Evolutionary conservation across 371 early-diverging fungal genomes (phyloP).

Genomic region (Rhizopus microsporus): DNA sequence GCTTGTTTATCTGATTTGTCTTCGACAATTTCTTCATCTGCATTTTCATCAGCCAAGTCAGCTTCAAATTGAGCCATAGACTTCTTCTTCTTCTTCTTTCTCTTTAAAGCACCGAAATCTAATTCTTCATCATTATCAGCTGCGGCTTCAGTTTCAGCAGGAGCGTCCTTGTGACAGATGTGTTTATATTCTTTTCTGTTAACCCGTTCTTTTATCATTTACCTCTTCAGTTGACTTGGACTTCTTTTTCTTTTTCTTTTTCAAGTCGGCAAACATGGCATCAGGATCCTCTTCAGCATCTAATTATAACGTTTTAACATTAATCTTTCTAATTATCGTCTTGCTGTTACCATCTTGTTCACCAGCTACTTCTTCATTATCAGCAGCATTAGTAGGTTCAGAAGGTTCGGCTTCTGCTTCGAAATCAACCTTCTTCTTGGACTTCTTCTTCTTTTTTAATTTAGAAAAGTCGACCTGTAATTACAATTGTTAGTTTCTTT

Average conservation of each 20-base stretch:
- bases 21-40: constrained; percentile 52
- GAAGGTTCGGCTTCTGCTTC: constrained; percentile 33
- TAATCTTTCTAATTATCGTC: neutral
- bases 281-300: constrained; percentile 63
- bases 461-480: constrained; percentile 52
- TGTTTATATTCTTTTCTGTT: constrained; percentile 3
- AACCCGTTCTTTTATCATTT: constrained; percentile 6
- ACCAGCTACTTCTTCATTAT: constrained; percentile 23
- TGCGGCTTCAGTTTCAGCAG: constrained; percentile 49
- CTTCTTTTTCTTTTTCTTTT: constrained; percentile 93
- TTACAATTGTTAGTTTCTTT: neutral
- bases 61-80: constrained; percentile 84
- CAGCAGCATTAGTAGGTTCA: constrained; percentile 6
- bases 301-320: neutral
- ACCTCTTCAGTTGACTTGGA: constrained; percentile 58
- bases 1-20: constrained; percentile 31
- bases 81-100: constrained; percentile 96
- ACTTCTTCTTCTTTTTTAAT: constrained; percentile 59
- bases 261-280: constrained; percentile 82
- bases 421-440: constrained; percentile 58
- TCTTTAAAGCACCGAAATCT: constrained; percentile 82
- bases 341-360: constrained; percentile 24
- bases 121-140: constrained; percentile 61
- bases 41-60: constrained; percentile 83
- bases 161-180: constrained; percentile 34